Evolutionary conservation across 2,329 filamentous ascomycete genomes (phyloP), one percentile per base, ranked within the genome.

Genomic region (Zopfia rhizophila): DNA sequence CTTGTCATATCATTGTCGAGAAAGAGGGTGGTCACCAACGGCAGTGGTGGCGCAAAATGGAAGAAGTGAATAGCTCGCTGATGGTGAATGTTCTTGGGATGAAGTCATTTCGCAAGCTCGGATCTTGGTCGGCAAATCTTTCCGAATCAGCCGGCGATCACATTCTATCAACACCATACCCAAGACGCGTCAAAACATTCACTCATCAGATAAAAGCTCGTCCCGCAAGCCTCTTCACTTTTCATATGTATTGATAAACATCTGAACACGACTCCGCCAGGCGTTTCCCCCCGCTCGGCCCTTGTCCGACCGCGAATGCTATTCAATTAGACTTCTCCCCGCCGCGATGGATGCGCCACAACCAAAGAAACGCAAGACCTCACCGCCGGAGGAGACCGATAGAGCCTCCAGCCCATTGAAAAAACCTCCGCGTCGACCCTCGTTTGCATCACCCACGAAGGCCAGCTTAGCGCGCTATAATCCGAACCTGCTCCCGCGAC

Each of bases 381-480:
- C 60, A 22, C 66, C 69, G 2, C 63, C 66, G 17, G 45, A 50
- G 3, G 53, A 58, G 27, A 43, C 28, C 42, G 56, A 53, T 7
- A 40, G 49, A 27, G 37, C 48, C 1, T 55, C 61, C 4, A 65
- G 58, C 32, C 66, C 64, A 37, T 24, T 67, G 18, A 61, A 61
- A 49, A 62, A 68, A 38, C 63, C 62, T 25, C 63, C 68, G 16
- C 60, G 65, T 41, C 58, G 69, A 36, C 60, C 68, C 0, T 74
- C 71, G 3, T 74, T 65, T 38, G 63, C 65, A 32, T 74, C 72
- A 13, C 72, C 72, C 12, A 74, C 70, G 3, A 72, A 70, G 61
- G 66, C 71, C 16, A 73, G 67, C 39, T 63, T 73, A 18, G 58
- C 70, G 46, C 69, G 70, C 41, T 70, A 65, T 51, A 70, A 74